phyloP scores from a whole-genome alignment of 2,329 filamentous ascomycete genomes.

The Ambrosiella xylebori region DNA sequence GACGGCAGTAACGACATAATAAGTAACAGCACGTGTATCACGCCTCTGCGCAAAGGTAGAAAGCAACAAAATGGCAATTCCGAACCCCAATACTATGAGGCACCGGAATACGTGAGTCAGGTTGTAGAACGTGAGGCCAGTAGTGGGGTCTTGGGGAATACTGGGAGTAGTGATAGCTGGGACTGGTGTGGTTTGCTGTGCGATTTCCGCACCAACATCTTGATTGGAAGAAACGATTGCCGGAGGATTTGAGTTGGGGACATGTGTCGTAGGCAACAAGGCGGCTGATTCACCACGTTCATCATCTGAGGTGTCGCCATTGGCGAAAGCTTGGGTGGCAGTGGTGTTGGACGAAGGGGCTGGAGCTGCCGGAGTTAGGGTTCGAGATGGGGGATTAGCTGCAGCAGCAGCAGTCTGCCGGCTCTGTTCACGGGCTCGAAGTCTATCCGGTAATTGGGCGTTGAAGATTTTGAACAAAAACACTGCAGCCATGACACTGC shows the following conservation, averaged over 20 bases:
- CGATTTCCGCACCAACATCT: slow-evolving; percentile 44
- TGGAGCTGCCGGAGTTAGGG: slow-evolving; percentile 19
- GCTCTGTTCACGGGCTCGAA: slow-evolving; percentile 29
- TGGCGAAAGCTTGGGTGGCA: slow-evolving; percentile 10
- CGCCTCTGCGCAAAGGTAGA: slow-evolving; percentile 45
- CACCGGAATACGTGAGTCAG: slow-evolving; percentile 41
- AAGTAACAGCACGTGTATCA: slow-evolving; percentile 35
- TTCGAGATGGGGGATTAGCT: background rate
- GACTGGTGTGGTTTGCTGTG: slow-evolving; percentile 18
- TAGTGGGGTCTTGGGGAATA: slow-evolving; percentile 22
- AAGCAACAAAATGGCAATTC: slow-evolving; percentile 40
- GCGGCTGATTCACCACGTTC: slow-evolving; percentile 4
- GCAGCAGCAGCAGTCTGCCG: slow-evolving; percentile 12
- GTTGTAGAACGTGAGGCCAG: slow-evolving; percentile 20
- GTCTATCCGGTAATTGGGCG: slow-evolving; percentile 37
- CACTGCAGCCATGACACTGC: slow-evolving; percentile 38
- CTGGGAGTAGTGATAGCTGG: slow-evolving; percentile 13
- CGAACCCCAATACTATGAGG: slow-evolving; percentile 37
- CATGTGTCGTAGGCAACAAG: slow-evolving; percentile 12
- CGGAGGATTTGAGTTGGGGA: slow-evolving; percentile 18
- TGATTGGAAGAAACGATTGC: slow-evolving; percentile 48
- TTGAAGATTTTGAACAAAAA: slow-evolving; percentile 44
- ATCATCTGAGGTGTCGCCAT: background rate
- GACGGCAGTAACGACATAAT: slow-evolving; percentile 47
- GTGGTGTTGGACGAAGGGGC: slow-evolving; percentile 8